These are phyloP conservation scores for Asterella californica DNA, from an alignment of 225 moss, liverwort and hornwort species.

Conservation along the genomic window DNA sequence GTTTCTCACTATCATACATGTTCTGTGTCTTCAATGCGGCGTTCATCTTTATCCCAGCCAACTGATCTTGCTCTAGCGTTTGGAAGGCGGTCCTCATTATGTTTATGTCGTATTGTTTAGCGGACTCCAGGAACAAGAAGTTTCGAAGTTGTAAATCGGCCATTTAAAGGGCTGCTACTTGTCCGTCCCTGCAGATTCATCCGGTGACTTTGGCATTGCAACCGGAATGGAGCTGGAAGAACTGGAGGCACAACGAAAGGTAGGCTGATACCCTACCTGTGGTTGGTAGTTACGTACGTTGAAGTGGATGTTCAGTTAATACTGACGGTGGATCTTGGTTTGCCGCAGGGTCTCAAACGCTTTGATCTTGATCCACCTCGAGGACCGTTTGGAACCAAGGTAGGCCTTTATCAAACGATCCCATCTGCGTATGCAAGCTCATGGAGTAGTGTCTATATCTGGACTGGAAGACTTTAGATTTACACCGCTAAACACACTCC, in stretches of 20 bases:
- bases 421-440: neutral
- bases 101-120: neutral
- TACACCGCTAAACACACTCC: neutral
- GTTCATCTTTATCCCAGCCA: neutral
- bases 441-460: neutral
- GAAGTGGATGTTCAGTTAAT: neutral
- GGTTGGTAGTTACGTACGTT: too few relatives aligned
- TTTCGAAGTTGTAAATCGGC: neutral
- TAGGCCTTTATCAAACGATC: neutral
- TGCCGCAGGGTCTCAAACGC: constrained; percentile 41
- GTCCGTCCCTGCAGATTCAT: constrained; percentile 17
- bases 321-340: neutral
- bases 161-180: neutral
- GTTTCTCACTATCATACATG: neutral
- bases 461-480: neutral
- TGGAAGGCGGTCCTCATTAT: neutral
- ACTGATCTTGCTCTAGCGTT: neutral
- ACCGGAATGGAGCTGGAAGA: constrained; percentile 54
- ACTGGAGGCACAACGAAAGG: constrained; percentile 43
- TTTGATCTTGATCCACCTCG: constrained; percentile 46
- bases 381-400: constrained; percentile 54
- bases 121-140: neutral
- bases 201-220: constrained; percentile 46
- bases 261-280: constrained; percentile 1
- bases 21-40: neutral